Evolutionary conservation across 2,329 filamentous ascomycete genomes (phyloP), one percentile per base, ranked within the genome.

Genomic region (Pseudophaeomoniella oleicola): DNA sequence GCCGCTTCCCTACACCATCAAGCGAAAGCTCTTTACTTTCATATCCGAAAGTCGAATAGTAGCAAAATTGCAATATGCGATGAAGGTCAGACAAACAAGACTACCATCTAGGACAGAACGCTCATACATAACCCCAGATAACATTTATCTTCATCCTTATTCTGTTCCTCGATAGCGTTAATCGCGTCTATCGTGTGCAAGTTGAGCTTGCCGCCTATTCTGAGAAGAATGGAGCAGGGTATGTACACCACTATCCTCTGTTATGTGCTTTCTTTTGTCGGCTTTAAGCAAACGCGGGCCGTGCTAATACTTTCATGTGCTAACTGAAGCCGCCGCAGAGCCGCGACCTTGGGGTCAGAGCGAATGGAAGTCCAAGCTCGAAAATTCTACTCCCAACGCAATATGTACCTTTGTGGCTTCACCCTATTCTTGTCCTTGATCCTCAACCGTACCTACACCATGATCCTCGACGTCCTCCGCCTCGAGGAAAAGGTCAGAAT

Each of bases 341-440:
- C 70, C 39, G 74, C 78, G 36, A 77, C 87, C 41, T 76, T 94
- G 51, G 88, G 90, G 45, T 80, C 84, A 56, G 90, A 96, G 59
- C 88, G 90, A 46, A 86, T 93, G 74, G 90, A 98, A 66, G 88
- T 96, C 36, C 90, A 98, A 64, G 88, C 90, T 46, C 86, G 90
- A 72, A 98, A 98, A 67, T 98, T 98, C 72, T 98, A 98, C 74
- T 94, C 87, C 43, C 88, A 98, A 69, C 87, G 90, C 62, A 98
- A 98, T 77, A 98, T 98, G 90, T 98, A 98, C 67, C 86, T 98
- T 43, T 96, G 90, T 63, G 90, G 90, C 51, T 98, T 98, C 71
- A 98, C 90, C 4, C 80, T 98, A 45, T 96, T 98, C 76, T 80
- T 98, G 43, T 96, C 88, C 37, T 72, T 98, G 46, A 98, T 98